Evolutionary conservation across 192 early-diverging fungal genomes (phyloP).

Genomic region (Endogone sp.): DNA sequence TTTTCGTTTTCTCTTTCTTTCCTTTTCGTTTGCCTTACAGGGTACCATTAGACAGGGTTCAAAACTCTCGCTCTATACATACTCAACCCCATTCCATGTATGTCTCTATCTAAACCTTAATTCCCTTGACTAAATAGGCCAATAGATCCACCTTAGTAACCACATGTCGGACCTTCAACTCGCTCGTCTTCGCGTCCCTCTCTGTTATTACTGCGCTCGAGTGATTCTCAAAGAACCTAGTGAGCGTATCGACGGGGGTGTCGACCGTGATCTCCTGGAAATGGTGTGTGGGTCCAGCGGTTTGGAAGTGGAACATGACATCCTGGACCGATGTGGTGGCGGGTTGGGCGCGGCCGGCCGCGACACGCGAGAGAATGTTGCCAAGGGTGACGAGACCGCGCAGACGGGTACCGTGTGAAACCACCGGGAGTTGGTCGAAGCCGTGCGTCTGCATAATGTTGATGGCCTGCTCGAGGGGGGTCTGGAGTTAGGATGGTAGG

Average conservation of each 20-base stretch:
- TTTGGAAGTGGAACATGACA: constrained; percentile 86
- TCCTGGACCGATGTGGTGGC: constrained; percentile 56
- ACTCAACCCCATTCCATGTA: no score
- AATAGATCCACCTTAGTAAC: constrained; percentile 95
- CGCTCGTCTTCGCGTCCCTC: constrained; percentile 42
- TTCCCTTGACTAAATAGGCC: constrained; percentile 63
- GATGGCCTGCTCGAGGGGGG: constrained; percentile 76
- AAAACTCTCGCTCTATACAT: no score
- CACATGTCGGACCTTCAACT: constrained; percentile 73
- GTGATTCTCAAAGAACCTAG: constrained; percentile 90
- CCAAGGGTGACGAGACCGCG: constrained; percentile 89
- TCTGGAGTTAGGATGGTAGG: constrained; percentile 29
- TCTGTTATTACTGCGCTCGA: constrained; percentile 90
- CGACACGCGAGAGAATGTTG: constrained; percentile 70
- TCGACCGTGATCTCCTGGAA: constrained; percentile 86
- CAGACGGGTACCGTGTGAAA: constrained; percentile 59
- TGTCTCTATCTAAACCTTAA: constrained; percentile 17
- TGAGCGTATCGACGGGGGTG: constrained; percentile 79
- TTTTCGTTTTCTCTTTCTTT: no score
- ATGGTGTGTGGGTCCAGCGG: constrained; percentile 56
- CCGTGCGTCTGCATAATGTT: constrained; percentile 83
- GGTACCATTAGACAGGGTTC: no score
- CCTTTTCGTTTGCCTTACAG: no score
- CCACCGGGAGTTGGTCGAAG: constrained; percentile 96
- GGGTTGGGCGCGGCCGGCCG: constrained; percentile 61